phyloP scores from a whole-genome alignment of 345 rosid genomes.

The Euphorbia pulcherrima region DNA sequence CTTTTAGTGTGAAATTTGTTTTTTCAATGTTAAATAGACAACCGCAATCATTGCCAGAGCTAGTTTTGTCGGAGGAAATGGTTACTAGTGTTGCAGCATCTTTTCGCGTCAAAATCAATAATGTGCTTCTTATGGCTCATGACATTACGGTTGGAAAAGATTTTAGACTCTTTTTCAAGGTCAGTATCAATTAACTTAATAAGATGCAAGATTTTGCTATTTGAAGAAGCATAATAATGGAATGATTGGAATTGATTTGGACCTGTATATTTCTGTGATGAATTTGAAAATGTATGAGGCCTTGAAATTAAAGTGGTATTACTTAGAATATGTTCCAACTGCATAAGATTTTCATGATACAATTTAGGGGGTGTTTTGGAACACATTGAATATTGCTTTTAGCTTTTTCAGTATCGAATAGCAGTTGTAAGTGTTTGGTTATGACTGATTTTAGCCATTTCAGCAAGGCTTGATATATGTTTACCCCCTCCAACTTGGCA shows the following conservation, averaged over 20 bases:
- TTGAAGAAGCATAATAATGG: not conserved
- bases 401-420: too few relatives aligned
- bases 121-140: conserved; percentile 79
- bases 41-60: conserved; percentile 58
- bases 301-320: too few relatives aligned
- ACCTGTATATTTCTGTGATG: not conserved
- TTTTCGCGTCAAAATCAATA: conserved; percentile 68
- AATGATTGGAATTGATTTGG: not conserved
- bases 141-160: conserved; percentile 79
- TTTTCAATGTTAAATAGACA: conserved; percentile 32
- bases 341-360: too few relatives aligned
- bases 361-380: too few relatives aligned
- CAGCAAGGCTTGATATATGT: too few relatives aligned
- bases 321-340: too few relatives aligned
- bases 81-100: conserved; percentile 74
- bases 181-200: conserved; percentile 17
- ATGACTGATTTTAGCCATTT: too few relatives aligned
- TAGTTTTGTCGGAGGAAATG: conserved; percentile 81
- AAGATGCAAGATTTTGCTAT: not conserved
- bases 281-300: too few relatives aligned
- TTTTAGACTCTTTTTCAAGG: conserved; percentile 77
- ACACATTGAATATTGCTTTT: too few relatives aligned
- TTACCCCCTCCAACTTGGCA: too few relatives aligned
- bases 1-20: not conserved
- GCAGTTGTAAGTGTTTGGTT: too few relatives aligned